Evolutionary conservation across 305 asterid species (phyloP), one percentile per base, ranked within the genome.

Genomic region (Rubia tinctorum): DNA sequence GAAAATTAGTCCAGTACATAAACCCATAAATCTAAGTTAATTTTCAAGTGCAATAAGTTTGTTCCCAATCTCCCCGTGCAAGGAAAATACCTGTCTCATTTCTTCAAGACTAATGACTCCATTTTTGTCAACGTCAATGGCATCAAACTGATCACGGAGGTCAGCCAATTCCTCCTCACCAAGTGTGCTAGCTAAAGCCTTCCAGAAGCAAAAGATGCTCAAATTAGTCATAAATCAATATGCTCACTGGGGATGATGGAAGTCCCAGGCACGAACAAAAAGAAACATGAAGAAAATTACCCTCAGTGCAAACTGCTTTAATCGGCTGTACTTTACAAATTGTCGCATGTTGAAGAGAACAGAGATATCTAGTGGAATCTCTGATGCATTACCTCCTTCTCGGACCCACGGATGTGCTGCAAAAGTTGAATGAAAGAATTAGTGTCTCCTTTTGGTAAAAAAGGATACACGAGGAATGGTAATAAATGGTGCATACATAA

Each of bases 401-500:
- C 98, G 87, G 59, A 95, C 99, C 99, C 99, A 95, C 60, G 93
- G 89, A 80, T 95, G 99, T 37, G 99, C 99, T 92, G 93, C 68
- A 85, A 80, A 77, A 79, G 71, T 73, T 55, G 77, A 39, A 72
- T 64, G 11, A 40, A 58, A 74, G 77, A 71, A 81, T 58, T 55
- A 58, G 61, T 20, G 59, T 58, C 61, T 17, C 68, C 5, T 8
- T 8, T 15, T 8, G 56, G 68, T 42, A 18, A 61, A 56, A 51
- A 37, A n/a, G 1, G 23, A 51, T 37, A 51, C 18, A 43, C 30
- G 18, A 73, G 25, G 17, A 27, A 25, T 67, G 49, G 22, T 43
- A 75, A 43, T 34, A 15, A 66, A 59, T 39, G 68, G 23, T 59
- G 76, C 97, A 69, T 95, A 95, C 99, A 95, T 55, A 92, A 77